A percentile compares a stretch with the other conserved stretches of the same genome.
These are phyloP conservation scores for Novymonas esmeraldas DNA, from an alignment of 208 protist genomes.

Conservation along the genomic window DNA sequence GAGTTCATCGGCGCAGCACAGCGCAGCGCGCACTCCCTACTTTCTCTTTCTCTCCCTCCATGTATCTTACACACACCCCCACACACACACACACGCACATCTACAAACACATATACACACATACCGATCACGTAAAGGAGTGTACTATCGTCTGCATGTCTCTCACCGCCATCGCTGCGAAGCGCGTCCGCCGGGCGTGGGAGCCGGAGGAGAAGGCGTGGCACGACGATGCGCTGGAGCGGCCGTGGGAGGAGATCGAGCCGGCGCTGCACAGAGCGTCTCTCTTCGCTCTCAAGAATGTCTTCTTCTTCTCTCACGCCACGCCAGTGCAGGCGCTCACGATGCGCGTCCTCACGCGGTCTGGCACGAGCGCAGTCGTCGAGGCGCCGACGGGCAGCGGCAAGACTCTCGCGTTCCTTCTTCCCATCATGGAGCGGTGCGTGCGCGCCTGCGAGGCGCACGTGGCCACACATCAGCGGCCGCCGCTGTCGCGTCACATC, in stretches of 20 bases:
- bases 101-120: no score
- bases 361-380: conserved; percentile 77
- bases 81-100: no score
- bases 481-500: conserved; percentile 70
- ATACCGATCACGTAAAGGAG: neutral
- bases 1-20: no score
- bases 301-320: conserved; percentile 93
- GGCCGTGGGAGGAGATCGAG: conserved; percentile 83
- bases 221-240: conserved; percentile 75
- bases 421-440: conserved; percentile 86
- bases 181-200: conserved; percentile 76
- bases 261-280: conserved; percentile 72
- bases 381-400: conserved; percentile 98
- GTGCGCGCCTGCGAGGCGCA: conserved; percentile 61
- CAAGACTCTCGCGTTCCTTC: conserved; percentile 97
- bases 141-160: conserved; percentile 39
- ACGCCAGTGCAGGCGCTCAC: conserved; percentile 85
- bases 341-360: conserved; percentile 51
- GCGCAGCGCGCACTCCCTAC: no score
- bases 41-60: no score
- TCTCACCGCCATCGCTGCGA: conserved; percentile 54
- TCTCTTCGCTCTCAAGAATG: conserved; percentile 84
- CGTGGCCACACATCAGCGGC: conserved; percentile 43
- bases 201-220: conserved; percentile 86
- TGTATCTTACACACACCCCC: no score